phyloP scores from a whole-genome alignment of 2,329 filamentous ascomycete genomes.

The Lachnellula hyalina region DNA sequence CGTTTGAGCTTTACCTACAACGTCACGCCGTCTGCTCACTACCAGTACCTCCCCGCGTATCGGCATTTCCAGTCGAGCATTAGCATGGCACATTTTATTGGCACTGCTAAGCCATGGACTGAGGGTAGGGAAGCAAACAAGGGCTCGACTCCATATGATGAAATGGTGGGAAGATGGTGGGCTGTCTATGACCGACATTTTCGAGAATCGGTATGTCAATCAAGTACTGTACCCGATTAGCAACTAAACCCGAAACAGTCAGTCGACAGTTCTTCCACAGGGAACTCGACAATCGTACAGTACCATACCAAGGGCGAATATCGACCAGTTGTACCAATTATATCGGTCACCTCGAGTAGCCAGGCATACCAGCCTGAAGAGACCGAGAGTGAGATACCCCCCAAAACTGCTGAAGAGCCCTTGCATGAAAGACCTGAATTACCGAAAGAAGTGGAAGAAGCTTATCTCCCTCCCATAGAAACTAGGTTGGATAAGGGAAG shows the following conservation, averaged over 20 bases:
- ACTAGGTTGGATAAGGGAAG: constrained; percentile 17
- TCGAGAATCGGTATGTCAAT: constrained; percentile 43
- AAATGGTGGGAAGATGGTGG: constrained; percentile 90
- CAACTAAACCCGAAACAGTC: constrained; percentile 18
- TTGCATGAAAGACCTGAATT: constrained; percentile 20
- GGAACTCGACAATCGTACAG: constrained; percentile 26
- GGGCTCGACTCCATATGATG: constrained; percentile 64
- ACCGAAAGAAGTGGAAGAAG: constrained; percentile 24
- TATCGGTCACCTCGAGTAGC: constrained; percentile 10
- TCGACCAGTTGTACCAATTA: constrained; percentile 16
- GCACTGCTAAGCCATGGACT: constrained; percentile 83
- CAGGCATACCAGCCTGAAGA: constrained; percentile 17
- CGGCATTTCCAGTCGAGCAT: constrained; percentile 87
- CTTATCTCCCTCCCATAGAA: constrained; percentile 27
- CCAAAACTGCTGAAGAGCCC: constrained; percentile 18
- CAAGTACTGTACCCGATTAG: constrained; percentile 4
- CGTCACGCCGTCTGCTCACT: constrained; percentile 91
- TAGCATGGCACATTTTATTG: constrained; percentile 91
- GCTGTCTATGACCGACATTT: constrained; percentile 88
- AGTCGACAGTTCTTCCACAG: constrained; percentile 15
- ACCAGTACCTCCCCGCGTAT: constrained; percentile 96
- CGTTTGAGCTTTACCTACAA: constrained; percentile 94
- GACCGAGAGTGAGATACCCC: constrained; percentile 22
- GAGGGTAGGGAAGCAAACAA: constrained; percentile 51
- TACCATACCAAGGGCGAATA: constrained; percentile 32